Evolutionary conservation across 371 early-diverging fungal genomes (phyloP).

Genomic region (Lichtheimia corymbifera): DNA sequence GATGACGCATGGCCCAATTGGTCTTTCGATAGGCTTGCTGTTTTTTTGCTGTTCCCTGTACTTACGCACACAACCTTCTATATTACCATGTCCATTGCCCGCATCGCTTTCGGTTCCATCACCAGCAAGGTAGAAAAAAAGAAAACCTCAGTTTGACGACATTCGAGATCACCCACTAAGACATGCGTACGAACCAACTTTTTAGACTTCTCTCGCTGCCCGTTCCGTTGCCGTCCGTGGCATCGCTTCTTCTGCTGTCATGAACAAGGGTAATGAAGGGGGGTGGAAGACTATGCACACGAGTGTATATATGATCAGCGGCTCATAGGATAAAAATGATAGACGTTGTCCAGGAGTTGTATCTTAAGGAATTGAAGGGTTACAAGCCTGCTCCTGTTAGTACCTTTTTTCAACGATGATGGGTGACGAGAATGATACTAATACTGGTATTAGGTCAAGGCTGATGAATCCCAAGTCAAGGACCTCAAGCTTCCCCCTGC

Average conservation of each 20-base stretch:
- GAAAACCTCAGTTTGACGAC: not conserved
- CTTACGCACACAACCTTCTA: constrained; percentile 1
- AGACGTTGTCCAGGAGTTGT: constrained; percentile 55
- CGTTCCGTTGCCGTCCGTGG: constrained; percentile 47
- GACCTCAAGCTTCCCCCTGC: constrained; percentile 54
- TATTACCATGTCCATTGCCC: constrained; percentile 42
- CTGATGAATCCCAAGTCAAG: constrained; percentile 46
- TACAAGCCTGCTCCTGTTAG: constrained; percentile 57
- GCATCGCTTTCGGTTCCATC: constrained; percentile 48
- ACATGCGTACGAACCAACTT: not conserved
- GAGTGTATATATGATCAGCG: not conserved
- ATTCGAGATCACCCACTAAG: not conserved
- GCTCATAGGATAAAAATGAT: not conserved
- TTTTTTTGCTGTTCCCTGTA: not conserved
- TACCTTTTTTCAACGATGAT: not conserved
- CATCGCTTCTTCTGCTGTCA: constrained; percentile 39
- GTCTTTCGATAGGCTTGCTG: too few species aligned
- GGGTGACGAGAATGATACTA: not conserved
- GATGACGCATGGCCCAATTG: too few species aligned
- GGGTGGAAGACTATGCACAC: not conserved
- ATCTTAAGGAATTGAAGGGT: constrained; percentile 54
- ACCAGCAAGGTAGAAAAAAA: constrained; percentile 37
- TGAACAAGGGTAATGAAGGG: constrained; percentile 41
- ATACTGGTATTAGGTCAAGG: constrained; percentile 29
- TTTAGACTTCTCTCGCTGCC: constrained; percentile 21